Evolutionary conservation across 106 monocot genomes (phyloP), one percentile per base, ranked within the genome.

Genomic region (Iris macrosiphon): DNA sequence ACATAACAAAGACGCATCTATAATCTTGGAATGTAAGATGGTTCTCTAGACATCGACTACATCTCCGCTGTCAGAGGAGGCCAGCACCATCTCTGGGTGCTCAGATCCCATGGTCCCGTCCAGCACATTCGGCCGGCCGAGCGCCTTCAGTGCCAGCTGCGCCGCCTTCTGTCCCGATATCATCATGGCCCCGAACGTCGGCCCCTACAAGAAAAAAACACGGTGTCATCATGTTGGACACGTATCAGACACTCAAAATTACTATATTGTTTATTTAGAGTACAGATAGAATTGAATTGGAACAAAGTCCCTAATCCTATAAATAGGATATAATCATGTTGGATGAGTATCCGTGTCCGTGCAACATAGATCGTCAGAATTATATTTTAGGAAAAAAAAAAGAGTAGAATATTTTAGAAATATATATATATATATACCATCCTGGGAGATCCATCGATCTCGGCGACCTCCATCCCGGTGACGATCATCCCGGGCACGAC

Each of bases 391-490:
- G 4, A 35, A 35, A 35, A 35, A 35, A 35, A 35, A 35, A 35
- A 5, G 10, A 35, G 4, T 35, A 35, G 34, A 35, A 10, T 10
- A 35, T 4, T 35, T 35, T 35, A 9, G 30, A 6, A 28, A 56
- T 22, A 38, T 0, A 19, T 0, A 46, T 12, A 2, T 3, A 3
- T 22, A 12, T 0, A 15, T 77, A 88, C 94, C 94, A 94, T 94
- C 40, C 94, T 67, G 0, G 84, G 84, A 31, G 88, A 74, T 19
- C 88, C 94, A 15, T 94, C 94, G 51, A 94, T 89, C 84, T 94
- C 94, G 3, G 94, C 94, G 1, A 94, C 94, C 84, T 94, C 94
- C 94, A 94, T 94, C 0, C 94, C 94, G 27, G 94, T 94, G 44
- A 94, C 79, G 32, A 94, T 85, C 94, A 94, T 94, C 23, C 94